Evolutionary conservation across 805 yeast genomes (phyloP), one percentile per base, ranked within the genome.

Genomic region (Zygotorulaspora chibaensis): DNA sequence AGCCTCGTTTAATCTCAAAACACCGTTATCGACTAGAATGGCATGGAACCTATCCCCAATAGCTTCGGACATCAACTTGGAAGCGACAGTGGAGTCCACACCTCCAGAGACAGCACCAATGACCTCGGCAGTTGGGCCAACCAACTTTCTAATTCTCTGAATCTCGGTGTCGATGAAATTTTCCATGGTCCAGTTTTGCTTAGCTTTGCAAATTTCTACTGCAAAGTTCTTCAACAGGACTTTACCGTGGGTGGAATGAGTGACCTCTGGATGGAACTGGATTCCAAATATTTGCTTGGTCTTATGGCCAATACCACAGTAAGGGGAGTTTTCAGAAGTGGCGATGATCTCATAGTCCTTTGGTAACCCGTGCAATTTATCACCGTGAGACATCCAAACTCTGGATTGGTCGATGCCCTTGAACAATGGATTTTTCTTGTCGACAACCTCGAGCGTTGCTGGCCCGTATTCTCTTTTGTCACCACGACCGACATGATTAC

Each of bases 301-400:
- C 63, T 76, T 80, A 70, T 87, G 83, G 46, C 89, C 81, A 68
- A 93, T 84, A 66, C 95, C 98, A 59, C 96, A 95, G 72, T 63
- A 93, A 47, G 98, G 99, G 35, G 98, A 93, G 79, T 93, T 93
- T 57, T 77, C 87, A 45, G 96, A 84, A 35, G 88, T 81, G 45
- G 97, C 99, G 51, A 90, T 88, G 50, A 85, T 79, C 67, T 83
- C 81, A 79, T 80, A 93, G 33, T 95, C 96, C 37, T 78, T 76
- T 60, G 99, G 99, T 57, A 93, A 77, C 43, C 91, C 86, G 60
- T 81, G 82, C 62, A 93, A 77, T 76, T 93, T 93, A 73, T 93
- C 99, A 64, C 96, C 96, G 70, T 93, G 99, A 40, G 98, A 90
- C 99, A 93, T 93, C 99, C 99, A 93, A 52, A 93, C 97, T 67